Percentiles rank a stretch among this genome's conserved stretches.
These are phyloP conservation scores for Passiflora organensis DNA, from an alignment of 345 rosid species.

Conservation along the genomic window DNA sequence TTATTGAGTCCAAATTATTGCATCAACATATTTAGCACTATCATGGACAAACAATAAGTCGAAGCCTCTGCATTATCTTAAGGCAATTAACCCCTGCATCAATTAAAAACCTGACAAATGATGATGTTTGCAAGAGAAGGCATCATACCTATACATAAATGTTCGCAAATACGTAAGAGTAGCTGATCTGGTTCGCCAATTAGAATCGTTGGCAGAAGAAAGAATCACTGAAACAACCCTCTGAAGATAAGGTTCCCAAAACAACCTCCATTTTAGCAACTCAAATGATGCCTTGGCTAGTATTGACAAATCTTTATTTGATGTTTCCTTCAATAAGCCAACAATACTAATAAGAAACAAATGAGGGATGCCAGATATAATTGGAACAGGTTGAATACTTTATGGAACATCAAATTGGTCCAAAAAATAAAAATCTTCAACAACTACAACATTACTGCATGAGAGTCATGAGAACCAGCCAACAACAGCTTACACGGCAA, in stretches of 20 bases:
- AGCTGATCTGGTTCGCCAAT: conserved; percentile 97
- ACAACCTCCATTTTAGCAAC: conserved; percentile 87
- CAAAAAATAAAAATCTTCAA: background rate
- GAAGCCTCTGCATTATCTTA: no score
- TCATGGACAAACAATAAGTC: no score
- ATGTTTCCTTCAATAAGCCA: conserved; percentile 70
- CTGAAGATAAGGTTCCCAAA: conserved; percentile 74
- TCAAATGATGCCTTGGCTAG: conserved; percentile 95
- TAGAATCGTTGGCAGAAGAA: conserved; percentile 66
- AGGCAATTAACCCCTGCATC: no score
- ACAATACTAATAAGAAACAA: conserved; percentile 18
- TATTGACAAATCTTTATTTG: conserved; percentile 88
- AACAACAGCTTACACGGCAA: no score
- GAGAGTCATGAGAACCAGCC: no score
- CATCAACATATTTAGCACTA: no score
- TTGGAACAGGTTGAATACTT: no score
- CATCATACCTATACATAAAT: conserved; percentile 85
- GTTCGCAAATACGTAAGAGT: conserved; percentile 83
- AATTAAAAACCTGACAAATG: background rate
- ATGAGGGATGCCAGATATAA: conserved; percentile 9
- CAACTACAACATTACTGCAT: no score
- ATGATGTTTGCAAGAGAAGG: conserved; percentile 6
- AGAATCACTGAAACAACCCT: conserved; percentile 65
- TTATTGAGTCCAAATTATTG: no score
- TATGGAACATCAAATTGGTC: conserved; percentile 13